A percentile compares a stretch with the other conserved stretches of the same genome.
These are phyloP conservation scores for Kodamaea fungicola DNA, from an alignment of 1,139 yeast species.

Conservation along the genomic window DNA sequence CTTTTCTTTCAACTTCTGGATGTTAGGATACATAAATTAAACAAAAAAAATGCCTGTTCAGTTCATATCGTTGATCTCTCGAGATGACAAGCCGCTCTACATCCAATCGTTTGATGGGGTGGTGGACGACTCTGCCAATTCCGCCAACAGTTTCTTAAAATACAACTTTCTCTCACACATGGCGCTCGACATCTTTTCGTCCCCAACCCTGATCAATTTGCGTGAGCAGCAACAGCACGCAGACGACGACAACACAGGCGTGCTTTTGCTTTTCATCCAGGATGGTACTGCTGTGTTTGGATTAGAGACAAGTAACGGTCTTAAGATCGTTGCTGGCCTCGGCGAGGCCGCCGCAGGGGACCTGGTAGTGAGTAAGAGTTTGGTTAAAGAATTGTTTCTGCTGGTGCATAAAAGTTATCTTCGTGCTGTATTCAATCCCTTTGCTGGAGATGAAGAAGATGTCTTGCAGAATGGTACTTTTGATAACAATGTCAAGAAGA, in stretches of 20 bases:
- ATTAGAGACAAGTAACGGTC: constrained; percentile 57
- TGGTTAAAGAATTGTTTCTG: constrained; percentile 31
- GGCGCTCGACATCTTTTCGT: constrained; percentile 61
- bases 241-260: constrained; percentile 23
- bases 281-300: constrained; percentile 64
- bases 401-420: constrained; percentile 49
- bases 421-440: constrained; percentile 55
- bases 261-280: constrained; percentile 51
- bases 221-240: constrained; percentile 39
- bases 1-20: constrained; percentile 13
- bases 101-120: constrained; percentile 47
- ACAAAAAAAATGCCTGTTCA: constrained; percentile 16
- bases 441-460: constrained; percentile 28
- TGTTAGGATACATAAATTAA: constrained; percentile 12
- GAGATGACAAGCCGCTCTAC: constrained; percentile 57
- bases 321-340: constrained; percentile 54
- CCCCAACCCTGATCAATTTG: constrained; percentile 43
- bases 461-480: constrained; percentile 33
- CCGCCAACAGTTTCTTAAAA: constrained; percentile 48
- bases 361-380: constrained; percentile 5
- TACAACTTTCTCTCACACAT: constrained; percentile 64
- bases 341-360: constrained; percentile 2
- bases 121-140: constrained; percentile 13
- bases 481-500: constrained; percentile 31
- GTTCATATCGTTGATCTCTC: constrained; percentile 53